Base-by-base conservation (phyloP, 2,329 filamentous ascomycete genomes). In the Trichoderma hamatum region DNA sequence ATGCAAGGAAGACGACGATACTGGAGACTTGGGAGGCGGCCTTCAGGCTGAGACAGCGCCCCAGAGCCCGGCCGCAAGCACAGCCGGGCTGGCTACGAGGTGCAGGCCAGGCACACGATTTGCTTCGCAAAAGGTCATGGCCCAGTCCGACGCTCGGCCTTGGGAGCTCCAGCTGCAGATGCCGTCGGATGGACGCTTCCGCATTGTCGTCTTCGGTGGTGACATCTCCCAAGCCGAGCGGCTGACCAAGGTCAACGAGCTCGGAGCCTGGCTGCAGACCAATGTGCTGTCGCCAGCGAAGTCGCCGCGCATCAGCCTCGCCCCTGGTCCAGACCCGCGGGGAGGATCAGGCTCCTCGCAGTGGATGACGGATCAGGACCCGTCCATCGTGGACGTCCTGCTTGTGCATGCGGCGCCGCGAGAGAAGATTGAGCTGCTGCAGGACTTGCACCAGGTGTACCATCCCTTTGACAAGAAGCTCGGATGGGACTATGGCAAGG, bases 201-300 rank as follows among this genome's bases (percentile, higher is more conserved):
- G 88, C 9, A 74, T 90, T 34, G 77, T 90, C 1, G 78, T 92
- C 1, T 91, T 92, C 72, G 83, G 87, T 0, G 90, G 90, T 1
- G 81, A 90, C 71, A 78, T 92, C 2, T 77, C 80, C 2, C 72
- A 80, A 0, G 14, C 78, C 0, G 65, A 70, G 1, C 85, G 88
- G 69, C 82, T 82, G 68, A 72, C 76, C 0, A 80, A 82, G 3
- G 78, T 88, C 3, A 75, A 84, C 30, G 72, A 62, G 0, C 82
- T 90, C 30, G 87, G 86, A 58, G 74, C 78, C 1, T 77, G 74
- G 62, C 79, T 88, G 4, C 76, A 71, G 11, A 70, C 72, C 0
- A 78, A 80, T 0, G 81, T 88, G 67, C 74, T 89, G 16, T 76
- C 70, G n/a, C 78, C 74, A 21, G 36, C 43, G 14, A 67, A 56